These are phyloP conservation scores for Golubevia pallescens DNA, from an alignment of 1,284 basidiomycete species.

Conservation along the genomic window DNA sequence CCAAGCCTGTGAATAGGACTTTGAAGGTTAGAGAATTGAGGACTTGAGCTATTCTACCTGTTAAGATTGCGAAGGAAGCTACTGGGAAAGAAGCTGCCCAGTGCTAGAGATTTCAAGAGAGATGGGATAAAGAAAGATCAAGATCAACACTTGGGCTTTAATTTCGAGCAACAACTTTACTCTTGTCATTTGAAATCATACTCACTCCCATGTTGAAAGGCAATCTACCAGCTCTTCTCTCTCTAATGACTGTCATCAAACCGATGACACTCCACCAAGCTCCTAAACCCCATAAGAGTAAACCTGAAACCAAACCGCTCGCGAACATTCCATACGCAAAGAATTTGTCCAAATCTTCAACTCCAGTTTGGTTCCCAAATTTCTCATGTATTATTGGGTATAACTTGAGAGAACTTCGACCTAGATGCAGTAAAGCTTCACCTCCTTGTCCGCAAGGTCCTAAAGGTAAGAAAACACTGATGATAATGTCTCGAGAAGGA, in stretches of 20 bases:
- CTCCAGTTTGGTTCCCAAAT: neutral
- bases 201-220: conserved; percentile 40
- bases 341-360: neutral
- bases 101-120: too few species aligned
- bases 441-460: conserved; percentile 50
- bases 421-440: conserved; percentile 42
- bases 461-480: conserved; percentile 16
- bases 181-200: conserved; percentile 10
- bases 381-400: neutral
- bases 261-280: conserved; percentile 45
- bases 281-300: conserved; percentile 41
- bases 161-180: neutral
- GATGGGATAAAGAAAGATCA: neutral
- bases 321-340: conserved; percentile 43
- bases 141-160: neutral
- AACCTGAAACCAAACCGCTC: conserved; percentile 36
- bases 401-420: neutral
- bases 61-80: conserved; percentile 36
- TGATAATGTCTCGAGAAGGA: conserved; percentile 45
- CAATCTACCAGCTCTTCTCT: conserved; percentile 24
- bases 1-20: conserved; percentile 33
- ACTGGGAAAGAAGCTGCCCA: conserved; percentile 13
- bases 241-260: conserved; percentile 28
- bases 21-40: conserved; percentile 41
- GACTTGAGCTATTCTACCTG: conserved; percentile 30